Base-by-base conservation (phyloP, 306 rosid species). In the Citrullus mucosospermus region DNA sequence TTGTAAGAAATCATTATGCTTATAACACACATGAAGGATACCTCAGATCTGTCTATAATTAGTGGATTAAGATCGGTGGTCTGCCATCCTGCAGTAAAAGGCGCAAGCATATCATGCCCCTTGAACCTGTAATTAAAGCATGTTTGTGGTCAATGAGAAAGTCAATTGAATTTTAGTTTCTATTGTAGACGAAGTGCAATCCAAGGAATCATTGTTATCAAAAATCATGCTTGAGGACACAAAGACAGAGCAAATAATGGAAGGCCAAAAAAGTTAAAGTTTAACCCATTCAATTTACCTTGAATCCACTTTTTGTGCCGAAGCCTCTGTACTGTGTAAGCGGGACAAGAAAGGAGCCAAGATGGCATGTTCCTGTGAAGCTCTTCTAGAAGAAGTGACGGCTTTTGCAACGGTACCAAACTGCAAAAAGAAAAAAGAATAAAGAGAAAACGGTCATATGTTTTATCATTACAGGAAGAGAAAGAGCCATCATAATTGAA, bases 101-200 rank as follows among this genome's bases (percentile, higher is more conserved):
- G 99, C 44, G 98, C 99, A 79, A 96, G 99, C 98, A 96, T 92
- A 78, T 84, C 87, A 81, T 96, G 99, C 62, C 96, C 93, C 85
- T 82, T 91, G 63, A 80, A 87, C 87, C 99, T 96, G 89, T 36
- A 80, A 72, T 70, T 78, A 71, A 66, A 70, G 81, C 8, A 80
- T 62, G 80, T 84, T 48, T 25, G 22, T 25, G 76, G 60, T 51
- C 61, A 30, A 46, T 73, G 61, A 51, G 17, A 51, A 54, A 50
- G 46, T 73, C 41, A 65, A 79, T 68, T 71, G 71, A 55, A 30
- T 61, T 22, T 66, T 43, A 11, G 30, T 22, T 25, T 20, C 56
- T 69, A 8, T 32, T 20, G 56, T n/a, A 44, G 75, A 43, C 11
- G 5, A 43, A 44, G 57, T 30, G 59, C 17, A 72, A 30, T 1